phyloP scores from a whole-genome alignment of 139 green algal species.

The Zygnema circumcarinatum region DNA sequence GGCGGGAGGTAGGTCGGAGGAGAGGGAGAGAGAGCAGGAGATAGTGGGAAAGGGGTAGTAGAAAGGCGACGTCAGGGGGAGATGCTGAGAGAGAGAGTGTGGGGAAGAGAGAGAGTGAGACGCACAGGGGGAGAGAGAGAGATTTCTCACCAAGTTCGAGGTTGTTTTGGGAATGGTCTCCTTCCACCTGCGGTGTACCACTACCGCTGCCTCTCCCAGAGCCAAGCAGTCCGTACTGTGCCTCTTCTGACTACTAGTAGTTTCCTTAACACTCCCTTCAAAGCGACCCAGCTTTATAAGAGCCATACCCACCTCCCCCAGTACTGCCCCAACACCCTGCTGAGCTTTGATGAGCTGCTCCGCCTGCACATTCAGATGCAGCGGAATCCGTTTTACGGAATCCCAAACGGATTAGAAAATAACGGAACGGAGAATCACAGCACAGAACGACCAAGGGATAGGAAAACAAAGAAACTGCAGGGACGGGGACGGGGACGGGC shows the following conservation, averaged over 20 bases:
- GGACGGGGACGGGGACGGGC: no score
- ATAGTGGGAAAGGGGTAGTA: background rate
- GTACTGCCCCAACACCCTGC: constrained; percentile 69
- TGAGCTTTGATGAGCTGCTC: constrained; percentile 74
- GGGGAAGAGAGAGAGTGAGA: background rate
- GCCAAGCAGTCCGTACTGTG: background rate
- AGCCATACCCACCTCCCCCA: constrained; percentile 76
- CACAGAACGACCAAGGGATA: no score
- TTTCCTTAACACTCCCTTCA: background rate
- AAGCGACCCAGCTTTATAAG: constrained; percentile 42
- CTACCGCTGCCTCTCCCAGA: background rate
- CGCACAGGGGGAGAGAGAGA: background rate
- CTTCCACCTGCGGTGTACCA: background rate
- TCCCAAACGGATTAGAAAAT: no score
- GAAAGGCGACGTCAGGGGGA: background rate
- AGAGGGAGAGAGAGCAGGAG: background rate
- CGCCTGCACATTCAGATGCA: constrained; percentile 50
- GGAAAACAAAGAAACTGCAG: no score
- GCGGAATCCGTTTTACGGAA: no score
- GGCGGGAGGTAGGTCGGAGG: background rate
- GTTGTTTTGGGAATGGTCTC: background rate
- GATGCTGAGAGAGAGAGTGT: background rate
- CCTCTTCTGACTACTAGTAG: background rate
- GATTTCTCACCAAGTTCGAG: background rate
- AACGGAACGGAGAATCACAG: no score